Evolutionary conservation across 163 green algal species (phyloP), one percentile per base, ranked within the genome.

Genomic region (Scenedesmus sp.): DNA sequence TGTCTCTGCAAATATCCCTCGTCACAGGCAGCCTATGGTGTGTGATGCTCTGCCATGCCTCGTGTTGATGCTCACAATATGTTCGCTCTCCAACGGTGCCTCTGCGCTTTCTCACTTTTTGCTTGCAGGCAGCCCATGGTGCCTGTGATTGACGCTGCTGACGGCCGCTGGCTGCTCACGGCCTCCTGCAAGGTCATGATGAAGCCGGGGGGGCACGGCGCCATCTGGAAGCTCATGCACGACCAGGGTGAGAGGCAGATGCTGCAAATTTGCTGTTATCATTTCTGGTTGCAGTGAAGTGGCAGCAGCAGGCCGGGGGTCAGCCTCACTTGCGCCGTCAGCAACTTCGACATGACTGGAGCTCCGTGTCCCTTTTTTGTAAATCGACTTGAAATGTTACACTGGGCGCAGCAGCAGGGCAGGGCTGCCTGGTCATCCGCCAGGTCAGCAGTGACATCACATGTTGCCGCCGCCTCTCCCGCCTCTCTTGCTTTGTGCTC

Each of bases 181-280:
- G 91, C 85, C 13, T 89, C 94, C 13, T 26, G 95, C 46, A 82
- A 93, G 84, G 26, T 93, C 4, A 95, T 98, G 90, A 96, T 99
- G 93, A 99, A 99, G 94, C 98, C 98, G 7, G 98, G 98, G 46
- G 98, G 98, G 3, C 98, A 99, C 93, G 98, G 98, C 16, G 98
- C 97, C 62, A 99, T 99, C 88, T 99, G 98, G 98, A 99, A 99
- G 95, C 96, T 99, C 16, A 98, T 99, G 97, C 93, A 95, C 34
- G 98, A 99, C 92, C 91, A 98, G 86, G 98, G 88, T 92, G 55
- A 55, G 87, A 12, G 1, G 9, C 20, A 54, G 0, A 7, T 26
- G 79, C 8, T 55, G 20, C 73, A 55, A 4, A 1, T 10, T 64
- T 64, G 59, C 59, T 99, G 77, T 96, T 26, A 26, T 26, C 26